Evolutionary conservation across 164 flowering plant genomes (phyloP).

Genomic region (Magnolia sinica): DNA sequence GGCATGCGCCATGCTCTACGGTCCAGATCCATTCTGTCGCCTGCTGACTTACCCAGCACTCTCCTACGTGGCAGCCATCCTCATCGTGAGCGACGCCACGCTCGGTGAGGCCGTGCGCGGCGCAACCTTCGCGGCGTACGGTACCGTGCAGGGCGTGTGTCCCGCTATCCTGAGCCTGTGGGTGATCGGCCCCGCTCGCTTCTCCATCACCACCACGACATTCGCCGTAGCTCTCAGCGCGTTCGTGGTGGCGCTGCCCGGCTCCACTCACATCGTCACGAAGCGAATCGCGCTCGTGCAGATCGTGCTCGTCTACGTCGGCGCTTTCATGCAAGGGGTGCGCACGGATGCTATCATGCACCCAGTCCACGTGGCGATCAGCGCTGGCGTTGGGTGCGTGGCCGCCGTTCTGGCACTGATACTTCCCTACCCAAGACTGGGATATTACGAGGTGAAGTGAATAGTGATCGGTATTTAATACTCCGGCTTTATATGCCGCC

Average conservation of each 20-base stretch:
- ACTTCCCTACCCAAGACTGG: constrained; percentile 67
- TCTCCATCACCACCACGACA: constrained; percentile 30
- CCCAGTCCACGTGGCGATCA: constrained; percentile 62
- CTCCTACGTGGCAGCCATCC: constrained; percentile 59
- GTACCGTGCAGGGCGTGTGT: constrained; percentile 48
- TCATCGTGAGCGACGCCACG: constrained; percentile 54
- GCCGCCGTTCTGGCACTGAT: constrained; percentile 65
- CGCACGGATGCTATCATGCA: constrained; percentile 44
- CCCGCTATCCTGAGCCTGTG: constrained; percentile 58
- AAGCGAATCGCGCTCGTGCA: constrained; percentile 73
- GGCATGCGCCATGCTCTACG: constrained; percentile 50
- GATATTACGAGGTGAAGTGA: constrained; percentile 47
- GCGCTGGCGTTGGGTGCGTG: constrained; percentile 60
- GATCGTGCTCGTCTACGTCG: constrained; percentile 56
- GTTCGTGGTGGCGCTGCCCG: constrained; percentile 54
- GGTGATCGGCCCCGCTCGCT: constrained; percentile 51
- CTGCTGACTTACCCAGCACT: constrained; percentile 60
- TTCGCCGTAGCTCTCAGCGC: constrained; percentile 46
- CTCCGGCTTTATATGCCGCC: no score
- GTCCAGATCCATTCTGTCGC: constrained; percentile 36
- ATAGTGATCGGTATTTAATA: no score
- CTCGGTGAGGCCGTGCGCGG: constrained; percentile 65
- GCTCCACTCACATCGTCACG: constrained; percentile 34
- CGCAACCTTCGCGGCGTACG: constrained; percentile 55
- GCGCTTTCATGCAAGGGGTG: constrained; percentile 37